A percentile compares a stretch with the other conserved stretches of the same genome.
Conservation (phyloP, 139 green algal species). For the Tetradesmus lagerheimii region DNA sequence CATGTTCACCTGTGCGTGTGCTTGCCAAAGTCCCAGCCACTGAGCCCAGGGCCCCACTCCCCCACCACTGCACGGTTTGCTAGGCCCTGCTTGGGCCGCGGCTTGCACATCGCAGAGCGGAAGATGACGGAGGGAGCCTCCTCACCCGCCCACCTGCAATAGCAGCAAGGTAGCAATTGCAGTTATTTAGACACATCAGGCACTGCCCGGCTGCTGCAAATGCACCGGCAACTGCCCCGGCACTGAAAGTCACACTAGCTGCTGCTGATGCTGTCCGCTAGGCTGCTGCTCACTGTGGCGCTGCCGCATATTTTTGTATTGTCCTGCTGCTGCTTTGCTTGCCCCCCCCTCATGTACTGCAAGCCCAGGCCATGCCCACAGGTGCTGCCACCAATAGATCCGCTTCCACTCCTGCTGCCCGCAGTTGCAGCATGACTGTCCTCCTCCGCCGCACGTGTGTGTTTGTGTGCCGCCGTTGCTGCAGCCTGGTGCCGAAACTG, state of each 20-base stretch:
- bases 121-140: slow-evolving; percentile 12
- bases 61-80: slow-evolving; percentile 5
- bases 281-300: not conserved
- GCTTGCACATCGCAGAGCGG: slow-evolving; percentile 8
- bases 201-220: not conserved
- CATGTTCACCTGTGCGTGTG: slow-evolving; percentile 39
- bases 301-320: not conserved
- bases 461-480: too few species aligned
- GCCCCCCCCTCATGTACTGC: too few species aligned
- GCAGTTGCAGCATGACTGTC: too few species aligned
- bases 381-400: too few species aligned
- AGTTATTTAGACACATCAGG: too few species aligned
- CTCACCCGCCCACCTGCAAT: slow-evolving; percentile 38
- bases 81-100: not conserved
- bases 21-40: slow-evolving; percentile 49
- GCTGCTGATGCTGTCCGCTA: not conserved
- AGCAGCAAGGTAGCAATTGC: not conserved
- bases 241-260: too few species aligned
- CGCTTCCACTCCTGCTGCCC: too few species aligned
- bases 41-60: slow-evolving; percentile 38
- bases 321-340: too few species aligned
- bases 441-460: too few species aligned
- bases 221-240: not conserved
- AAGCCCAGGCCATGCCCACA: too few species aligned
- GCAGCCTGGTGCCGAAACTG: too few species aligned